Base-by-base conservation (phyloP, 2,329 filamentous ascomycete species). In the Aspergillus viridinutans region DNA sequence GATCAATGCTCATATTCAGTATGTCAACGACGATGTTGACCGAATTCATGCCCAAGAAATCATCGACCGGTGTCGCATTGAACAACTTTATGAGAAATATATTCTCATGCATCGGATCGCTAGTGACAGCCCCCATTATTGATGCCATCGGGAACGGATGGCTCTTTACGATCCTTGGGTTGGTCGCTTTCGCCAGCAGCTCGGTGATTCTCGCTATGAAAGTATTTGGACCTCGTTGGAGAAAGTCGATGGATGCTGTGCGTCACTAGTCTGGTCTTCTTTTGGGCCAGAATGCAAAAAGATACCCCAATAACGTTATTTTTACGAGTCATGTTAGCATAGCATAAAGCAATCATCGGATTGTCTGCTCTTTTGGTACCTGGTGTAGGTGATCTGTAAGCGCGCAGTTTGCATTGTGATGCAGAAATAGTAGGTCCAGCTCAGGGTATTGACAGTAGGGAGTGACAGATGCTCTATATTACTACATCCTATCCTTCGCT, bases 41-140 rank as follows among this genome's bases (percentile, higher is more conserved):
- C 0, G 90, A 94, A 68, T 92, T 93, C 68, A 87, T 93, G 80
- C 89, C 89, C 14, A 81, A 84, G 45, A 81, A 82, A 60, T 87
- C 86, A 51, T 89, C 85, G 3, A 83, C 83, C 10, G 90, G 89
- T 1, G 88, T 93, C 3, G 90, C 90, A 0, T 78, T 92, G 47
- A 92, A 93, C 72, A 93, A 93, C 69, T 90, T 93, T 66, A 80
- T 90, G 52, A 79, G 90, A 50, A 94, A 93, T 64, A 90, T 92
- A 42, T 86, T 92, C 65, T 86, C 83, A 51, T 92, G 88, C 59
- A 80, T 90, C 1, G 90, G 88, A 9, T 82, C 83, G 47, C 72
- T 92, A 32, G 83, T 92, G 20, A 84, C 87, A 0, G 82, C 87
- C 59, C 90, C 90, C 0, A 79, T 90, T 55, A 88, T 93, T 54